Conservation (phyloP, 169 alveolate species). For the Cryptosporidium bovis region DNA sequence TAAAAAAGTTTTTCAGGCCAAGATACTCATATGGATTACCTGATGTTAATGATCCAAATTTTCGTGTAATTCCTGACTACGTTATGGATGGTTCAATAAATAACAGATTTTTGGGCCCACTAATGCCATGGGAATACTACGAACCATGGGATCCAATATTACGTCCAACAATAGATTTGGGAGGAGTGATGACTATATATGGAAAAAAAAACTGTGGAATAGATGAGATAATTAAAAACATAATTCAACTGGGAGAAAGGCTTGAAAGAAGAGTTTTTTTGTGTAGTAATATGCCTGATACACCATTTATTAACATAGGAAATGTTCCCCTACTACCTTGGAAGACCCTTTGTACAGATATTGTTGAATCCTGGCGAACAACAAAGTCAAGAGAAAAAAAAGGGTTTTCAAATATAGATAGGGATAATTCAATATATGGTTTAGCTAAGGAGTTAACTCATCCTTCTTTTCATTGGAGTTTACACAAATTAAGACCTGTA, state of each 20-base stretch:
- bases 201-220: constrained; percentile 82
- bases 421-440: constrained; percentile 81
- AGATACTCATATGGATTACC: constrained; percentile 58
- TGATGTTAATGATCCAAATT: constrained; percentile 54
- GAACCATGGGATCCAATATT: constrained; percentile 83
- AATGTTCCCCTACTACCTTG: constrained; percentile 83
- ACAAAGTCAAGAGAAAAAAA: constrained; percentile 79
- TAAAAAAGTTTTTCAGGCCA: constrained; percentile 40
- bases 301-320: constrained; percentile 80
- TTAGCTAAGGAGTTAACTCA: constrained; percentile 81
- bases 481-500: constrained; percentile 77
- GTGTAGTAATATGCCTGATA: constrained; percentile 83
- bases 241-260: constrained; percentile 75
- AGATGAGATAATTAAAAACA: constrained; percentile 76
- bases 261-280: constrained; percentile 77
- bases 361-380: constrained; percentile 81
- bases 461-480: constrained; percentile 83
- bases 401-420: constrained; percentile 80
- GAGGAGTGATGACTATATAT: constrained; percentile 82
- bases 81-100: constrained; percentile 22
- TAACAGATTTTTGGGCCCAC: constrained; percentile 77
- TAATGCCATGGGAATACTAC: constrained; percentile 79
- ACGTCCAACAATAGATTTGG: constrained; percentile 78
- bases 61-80: constrained; percentile 55
- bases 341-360: constrained; percentile 82